A percentile compares a stretch with the other conserved stretches of the same genome.
Evolutionary conservation across 768 basidiomycete genomes (phyloP).

Genomic region (Tylopilus sp.): DNA sequence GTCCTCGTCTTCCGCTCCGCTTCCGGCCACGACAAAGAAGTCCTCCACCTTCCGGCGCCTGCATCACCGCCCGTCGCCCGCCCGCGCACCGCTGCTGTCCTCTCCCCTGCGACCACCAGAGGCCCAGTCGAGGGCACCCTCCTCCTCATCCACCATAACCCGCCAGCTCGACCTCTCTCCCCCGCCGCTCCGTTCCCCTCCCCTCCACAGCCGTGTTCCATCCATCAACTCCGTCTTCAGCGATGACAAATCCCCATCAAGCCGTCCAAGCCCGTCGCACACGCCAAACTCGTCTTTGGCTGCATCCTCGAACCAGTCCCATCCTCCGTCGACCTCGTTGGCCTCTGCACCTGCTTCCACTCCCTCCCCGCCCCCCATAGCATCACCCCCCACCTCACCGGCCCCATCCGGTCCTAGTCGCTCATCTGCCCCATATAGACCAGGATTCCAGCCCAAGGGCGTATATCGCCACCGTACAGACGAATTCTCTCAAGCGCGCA

Average conservation of each 20-base stretch:
- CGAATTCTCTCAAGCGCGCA: slow-evolving; percentile 57
- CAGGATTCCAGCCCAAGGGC: slow-evolving; percentile 93
- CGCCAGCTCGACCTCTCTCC: slow-evolving; percentile 26
- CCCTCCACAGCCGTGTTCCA: slow-evolving; percentile 30
- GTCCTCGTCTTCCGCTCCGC: slow-evolving; percentile 8
- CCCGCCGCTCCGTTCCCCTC: slow-evolving; percentile 26
- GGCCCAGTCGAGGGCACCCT: slow-evolving; percentile 15
- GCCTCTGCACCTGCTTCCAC: slow-evolving; percentile 1
- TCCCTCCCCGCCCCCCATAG: slow-evolving; percentile 18
- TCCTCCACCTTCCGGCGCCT: slow-evolving; percentile 54
- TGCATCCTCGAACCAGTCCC: slow-evolving; percentile 5
- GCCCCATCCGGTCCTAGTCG: slow-evolving; percentile 21
- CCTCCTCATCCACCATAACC: slow-evolving; percentile 17
- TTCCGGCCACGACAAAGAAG: slow-evolving; percentile 23
- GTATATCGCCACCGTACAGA: slow-evolving; percentile 78
- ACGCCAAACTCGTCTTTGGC: slow-evolving; percentile 5
- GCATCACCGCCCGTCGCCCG: slow-evolving; percentile 32
- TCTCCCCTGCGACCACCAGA: slow-evolving; percentile 35
- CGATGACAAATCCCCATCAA: slow-evolving; percentile 3
- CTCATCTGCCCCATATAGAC: slow-evolving; percentile 66
- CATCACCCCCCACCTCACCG: slow-evolving; percentile 26
- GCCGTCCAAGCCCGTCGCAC: slow-evolving; percentile 9
- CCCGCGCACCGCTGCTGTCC: slow-evolving; percentile 24
- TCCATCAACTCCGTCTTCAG: slow-evolving; percentile 24
- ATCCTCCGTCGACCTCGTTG: slow-evolving; percentile 3